Base-by-base conservation (phyloP, 2,329 filamentous ascomycete genomes). In the Pseudocercospora musae region DNA sequence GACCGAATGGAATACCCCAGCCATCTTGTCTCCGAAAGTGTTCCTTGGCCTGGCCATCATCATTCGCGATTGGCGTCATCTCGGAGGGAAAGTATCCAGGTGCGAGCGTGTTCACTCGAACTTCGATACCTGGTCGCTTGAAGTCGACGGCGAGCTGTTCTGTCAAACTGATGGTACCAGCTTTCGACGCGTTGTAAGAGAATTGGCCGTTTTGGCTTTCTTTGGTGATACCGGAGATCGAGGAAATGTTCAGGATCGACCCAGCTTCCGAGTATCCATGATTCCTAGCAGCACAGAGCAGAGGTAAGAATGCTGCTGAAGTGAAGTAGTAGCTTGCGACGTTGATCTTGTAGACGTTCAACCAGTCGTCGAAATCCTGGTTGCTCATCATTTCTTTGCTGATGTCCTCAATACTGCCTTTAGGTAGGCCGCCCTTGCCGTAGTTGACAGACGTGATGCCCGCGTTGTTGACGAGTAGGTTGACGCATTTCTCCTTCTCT, bases 41-140 rank as follows among this genome's bases (percentile, higher is more conserved):
- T 67, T 81, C 74, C 60, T 79, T 82, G 75, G 82, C 84, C 73
- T 85, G 79, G 61, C 80, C 79, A n/a, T 80, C 76, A 25, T 81
- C 78, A 46, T 77, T 78, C 40, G 78, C 70, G 4, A 80, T 76
- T 0, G 83, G 79, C 6, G 83, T 86, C 81, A 86, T 85, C 73
- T 86, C 82, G 27, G 76, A 79, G 0, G 83, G 82, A 68, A 86
- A 86, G 7, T 85, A 78, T 29, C 83, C 82, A 0, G 83, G 84
- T 7, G 84, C 82, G 64, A 87, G 82, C 33, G 77, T 80, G 70
- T 87, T 86, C 61, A 86, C 78, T 9, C 84, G 73, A 25, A 86
- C 78, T 69, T 85, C 82, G 48, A 85, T 70, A 4, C 75, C 78
- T 23, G 76, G 74, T 44, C 79, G 78, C 40, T 81, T 78, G 44